Conservation (phyloP, 2,329 filamentous ascomycete species). For the Coleophoma eucalyptorum region DNA sequence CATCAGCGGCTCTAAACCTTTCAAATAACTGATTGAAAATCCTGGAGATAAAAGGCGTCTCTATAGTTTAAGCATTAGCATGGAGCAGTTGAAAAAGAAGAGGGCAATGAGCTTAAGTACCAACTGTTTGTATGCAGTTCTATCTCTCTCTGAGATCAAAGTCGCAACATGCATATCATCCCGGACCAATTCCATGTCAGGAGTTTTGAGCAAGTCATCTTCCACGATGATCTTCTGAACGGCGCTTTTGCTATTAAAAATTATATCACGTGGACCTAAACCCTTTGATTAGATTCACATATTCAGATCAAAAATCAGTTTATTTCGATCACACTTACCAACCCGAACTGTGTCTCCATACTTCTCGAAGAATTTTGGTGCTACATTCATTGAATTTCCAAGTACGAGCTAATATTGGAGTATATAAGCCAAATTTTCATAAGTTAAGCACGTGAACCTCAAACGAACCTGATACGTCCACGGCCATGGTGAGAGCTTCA, state of each 20-base stretch:
- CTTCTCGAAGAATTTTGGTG: constrained; percentile 8
- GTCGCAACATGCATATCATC: constrained; percentile 4
- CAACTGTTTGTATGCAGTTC: constrained; percentile 11
- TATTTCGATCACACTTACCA: constrained; percentile 4
- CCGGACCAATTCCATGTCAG: constrained; percentile 6
- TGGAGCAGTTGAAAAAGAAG: not conserved
- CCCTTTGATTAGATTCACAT: too few relatives aligned
- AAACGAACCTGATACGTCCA: constrained; percentile 9
- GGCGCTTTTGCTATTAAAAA: constrained; percentile 7
- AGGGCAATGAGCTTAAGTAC: not conserved
- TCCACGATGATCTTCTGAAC: constrained; percentile 13
- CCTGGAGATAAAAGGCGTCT: constrained; percentile 12
- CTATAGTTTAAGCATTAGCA: not conserved
- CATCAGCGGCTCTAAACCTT: constrained; percentile 12
- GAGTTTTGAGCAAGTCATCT: constrained; percentile 11
- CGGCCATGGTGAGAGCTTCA: constrained; percentile 7
- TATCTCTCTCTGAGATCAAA: constrained; percentile 12
- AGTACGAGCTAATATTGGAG: not conserved
- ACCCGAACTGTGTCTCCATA: constrained; percentile 15
- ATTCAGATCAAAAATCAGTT: not conserved
- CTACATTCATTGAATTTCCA: constrained; percentile 8
- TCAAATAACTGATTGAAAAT: constrained; percentile 15
- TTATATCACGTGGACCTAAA: constrained; percentile 10
- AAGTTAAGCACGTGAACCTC: too few relatives aligned
- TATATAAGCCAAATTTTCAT: too few relatives aligned